Evolutionary conservation across 495 filamentous ascomycete species (phyloP).

Genomic region (Aspergillus olivimuriae): DNA sequence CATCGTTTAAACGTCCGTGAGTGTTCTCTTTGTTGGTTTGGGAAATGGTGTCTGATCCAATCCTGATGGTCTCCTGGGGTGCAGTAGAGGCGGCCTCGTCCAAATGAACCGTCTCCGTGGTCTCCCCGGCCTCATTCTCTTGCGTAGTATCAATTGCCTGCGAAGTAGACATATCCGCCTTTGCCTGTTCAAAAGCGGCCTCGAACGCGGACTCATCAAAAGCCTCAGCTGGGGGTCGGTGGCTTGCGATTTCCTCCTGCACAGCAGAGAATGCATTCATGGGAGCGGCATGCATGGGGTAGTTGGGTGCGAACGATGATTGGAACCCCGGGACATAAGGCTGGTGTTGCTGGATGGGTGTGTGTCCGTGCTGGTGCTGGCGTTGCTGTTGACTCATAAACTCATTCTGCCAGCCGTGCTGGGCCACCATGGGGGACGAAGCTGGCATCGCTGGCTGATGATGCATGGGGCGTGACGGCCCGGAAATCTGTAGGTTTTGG

Average conservation of each 20-base stretch:
- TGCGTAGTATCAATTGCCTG: slow-evolving; percentile 16
- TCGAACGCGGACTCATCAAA: slow-evolving; percentile 62
- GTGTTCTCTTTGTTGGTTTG: slow-evolving; percentile 24
- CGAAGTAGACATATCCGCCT: slow-evolving; percentile 31
- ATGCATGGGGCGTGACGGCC: slow-evolving; percentile 24
- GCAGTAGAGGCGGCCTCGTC: slow-evolving; percentile 1
- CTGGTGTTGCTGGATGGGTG: slow-evolving; percentile 18
- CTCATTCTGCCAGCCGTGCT: slow-evolving; percentile 49
- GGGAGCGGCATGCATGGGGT: slow-evolving; percentile 18
- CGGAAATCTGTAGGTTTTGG: slow-evolving; percentile 40
- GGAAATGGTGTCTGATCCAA: slow-evolving; percentile 48
- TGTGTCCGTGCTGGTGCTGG: slow-evolving; percentile 15
- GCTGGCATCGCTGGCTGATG: slow-evolving; percentile 27
- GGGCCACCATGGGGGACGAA: slow-evolving; percentile 20
- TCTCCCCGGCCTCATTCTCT: slow-evolving; percentile 7
- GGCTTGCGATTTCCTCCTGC: slow-evolving; percentile 17
- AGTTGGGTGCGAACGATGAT: slow-evolving; percentile 24
- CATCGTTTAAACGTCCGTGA: slow-evolving; percentile 31
- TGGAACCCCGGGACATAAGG: slow-evolving; percentile 25
- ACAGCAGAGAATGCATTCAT: slow-evolving; percentile 20
- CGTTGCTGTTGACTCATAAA: slow-evolving; percentile 43
- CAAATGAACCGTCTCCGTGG: slow-evolving; percentile 3
- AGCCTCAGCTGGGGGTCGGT: slow-evolving; percentile 18
- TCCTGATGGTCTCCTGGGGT: slow-evolving; percentile 27
- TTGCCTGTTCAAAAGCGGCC: slow-evolving; percentile 51